phyloP scores from a whole-genome alignment of 441 rosid genomes.

The Croton setiger region DNA sequence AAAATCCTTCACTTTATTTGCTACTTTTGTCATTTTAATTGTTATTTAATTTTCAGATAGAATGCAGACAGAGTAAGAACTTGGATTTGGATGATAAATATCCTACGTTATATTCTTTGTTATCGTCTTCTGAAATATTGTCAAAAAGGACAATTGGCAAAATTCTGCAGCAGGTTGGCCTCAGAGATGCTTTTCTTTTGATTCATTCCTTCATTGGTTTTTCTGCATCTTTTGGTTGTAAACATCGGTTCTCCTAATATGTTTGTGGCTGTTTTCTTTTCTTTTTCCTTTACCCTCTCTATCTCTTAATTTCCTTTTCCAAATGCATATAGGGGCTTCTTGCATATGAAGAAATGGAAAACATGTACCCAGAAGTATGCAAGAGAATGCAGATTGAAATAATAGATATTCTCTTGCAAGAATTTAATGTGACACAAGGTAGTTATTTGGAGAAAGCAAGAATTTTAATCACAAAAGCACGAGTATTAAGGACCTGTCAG shows the following conservation, averaged over 20 bases:
- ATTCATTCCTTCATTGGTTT: background rate
- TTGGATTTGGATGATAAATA: slow-evolving; percentile 34
- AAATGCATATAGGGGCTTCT: slow-evolving; percentile 58
- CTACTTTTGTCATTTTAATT: slow-evolving; percentile 31
- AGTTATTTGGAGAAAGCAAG: slow-evolving; percentile 46
- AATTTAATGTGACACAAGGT: slow-evolving; percentile 38
- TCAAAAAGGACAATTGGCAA: slow-evolving; percentile 51
- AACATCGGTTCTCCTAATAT: background rate
- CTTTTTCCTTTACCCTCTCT: slow-evolving; percentile 13
- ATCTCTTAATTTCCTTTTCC: slow-evolving; percentile 2
- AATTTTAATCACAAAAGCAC: slow-evolving; percentile 64
- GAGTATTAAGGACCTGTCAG: slow-evolving; percentile 49
- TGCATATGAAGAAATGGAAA: slow-evolving; percentile 57
- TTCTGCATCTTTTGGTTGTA: background rate
- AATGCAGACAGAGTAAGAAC: slow-evolving; percentile 42
- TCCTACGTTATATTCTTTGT: slow-evolving; percentile 48
- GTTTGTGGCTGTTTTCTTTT: slow-evolving; percentile 14
- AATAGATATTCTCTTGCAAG: slow-evolving; percentile 54
- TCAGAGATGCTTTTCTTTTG: slow-evolving; percentile 4
- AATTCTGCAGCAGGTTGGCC: slow-evolving; percentile 81
- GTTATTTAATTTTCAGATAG: slow-evolving; percentile 48
- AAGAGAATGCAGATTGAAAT: slow-evolving; percentile 50
- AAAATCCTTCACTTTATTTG: slow-evolving; percentile 9
- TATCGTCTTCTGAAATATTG: slow-evolving; percentile 43
- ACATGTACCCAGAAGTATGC: slow-evolving; percentile 47